A percentile compares a stretch with the other conserved stretches of the same genome.
Conservation (phyloP, 2,329 filamentous ascomycete genomes). For the Thyridium curvatum region DNA sequence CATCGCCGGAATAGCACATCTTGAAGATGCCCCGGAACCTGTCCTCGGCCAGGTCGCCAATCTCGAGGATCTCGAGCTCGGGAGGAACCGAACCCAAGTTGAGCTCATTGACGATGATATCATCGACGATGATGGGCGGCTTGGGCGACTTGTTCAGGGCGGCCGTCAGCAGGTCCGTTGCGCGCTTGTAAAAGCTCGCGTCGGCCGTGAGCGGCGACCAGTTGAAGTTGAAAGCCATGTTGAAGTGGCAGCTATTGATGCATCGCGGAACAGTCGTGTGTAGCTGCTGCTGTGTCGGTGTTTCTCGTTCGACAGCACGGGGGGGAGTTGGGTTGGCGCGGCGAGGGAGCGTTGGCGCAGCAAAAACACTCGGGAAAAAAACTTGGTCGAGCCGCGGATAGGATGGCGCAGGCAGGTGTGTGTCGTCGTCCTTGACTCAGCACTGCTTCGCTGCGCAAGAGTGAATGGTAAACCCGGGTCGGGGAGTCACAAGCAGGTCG, state of each 20-base stretch:
- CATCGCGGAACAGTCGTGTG: conserved; percentile 11
- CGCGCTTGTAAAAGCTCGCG: conserved; percentile 81
- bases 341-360: background rate
- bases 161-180: conserved; percentile 87
- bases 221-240: conserved; percentile 99
- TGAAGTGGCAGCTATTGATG: conserved; percentile 33
- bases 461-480: too few relatives aligned
- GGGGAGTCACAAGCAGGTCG: too few relatives aligned
- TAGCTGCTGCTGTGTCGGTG: conserved; percentile 3
- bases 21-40: conserved; percentile 98
- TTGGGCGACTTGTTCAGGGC: conserved; percentile 97
- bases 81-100: conserved; percentile 93
- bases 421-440: too few relatives aligned
- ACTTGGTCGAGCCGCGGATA: too few relatives aligned
- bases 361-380: too few relatives aligned
- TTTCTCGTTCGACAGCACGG: conserved; percentile 2
- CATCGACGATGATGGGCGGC: conserved; percentile 97
- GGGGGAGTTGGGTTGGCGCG: background rate
- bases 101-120: conserved; percentile 96
- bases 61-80: conserved; percentile 93
- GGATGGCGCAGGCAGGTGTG: too few relatives aligned
- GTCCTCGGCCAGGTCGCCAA: conserved; percentile 95
- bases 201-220: conserved; percentile 98
- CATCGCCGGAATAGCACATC: conserved; percentile 96
- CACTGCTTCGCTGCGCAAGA: too few relatives aligned